These are phyloP conservation scores for Amanita subjunquillea DNA, from an alignment of 768 basidiomycete species.

Conservation along the genomic window DNA sequence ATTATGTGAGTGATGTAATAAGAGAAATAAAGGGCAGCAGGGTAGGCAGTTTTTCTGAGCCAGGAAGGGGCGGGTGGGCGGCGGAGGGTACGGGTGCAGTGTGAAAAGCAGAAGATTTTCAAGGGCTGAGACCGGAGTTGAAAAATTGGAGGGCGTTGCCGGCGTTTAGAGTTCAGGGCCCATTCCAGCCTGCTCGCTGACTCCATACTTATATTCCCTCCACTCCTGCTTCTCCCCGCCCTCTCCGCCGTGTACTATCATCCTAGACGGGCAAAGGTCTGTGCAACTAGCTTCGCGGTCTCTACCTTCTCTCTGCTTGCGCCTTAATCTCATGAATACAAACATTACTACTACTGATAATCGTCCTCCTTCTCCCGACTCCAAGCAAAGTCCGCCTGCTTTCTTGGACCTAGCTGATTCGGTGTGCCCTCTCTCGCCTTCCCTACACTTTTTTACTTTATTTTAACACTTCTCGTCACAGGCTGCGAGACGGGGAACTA, in stretches of 20 bases:
- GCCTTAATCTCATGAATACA: slow-evolving; percentile 58
- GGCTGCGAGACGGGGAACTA: slow-evolving; percentile 79
- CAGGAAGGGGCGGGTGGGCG: slow-evolving; percentile 1
- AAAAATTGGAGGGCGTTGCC: slow-evolving; percentile 41
- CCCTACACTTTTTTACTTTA: slow-evolving; percentile 10
- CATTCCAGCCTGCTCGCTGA: slow-evolving; percentile 29
- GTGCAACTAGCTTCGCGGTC: slow-evolving; percentile 55
- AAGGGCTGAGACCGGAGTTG: slow-evolving; percentile 33
- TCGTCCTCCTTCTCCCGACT: slow-evolving; percentile 58
- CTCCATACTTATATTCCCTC: slow-evolving; percentile 33
- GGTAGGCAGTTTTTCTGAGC: neutral
- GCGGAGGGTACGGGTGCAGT: slow-evolving; percentile 9
- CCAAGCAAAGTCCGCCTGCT: slow-evolving; percentile 82
- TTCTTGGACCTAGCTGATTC: slow-evolving; percentile 93
- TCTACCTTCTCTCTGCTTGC: slow-evolving; percentile 41
- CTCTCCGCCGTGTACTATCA: slow-evolving; percentile 62
- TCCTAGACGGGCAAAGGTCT: slow-evolving; percentile 74
- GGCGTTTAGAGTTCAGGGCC: slow-evolving; percentile 37
- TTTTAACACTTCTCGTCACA: slow-evolving; percentile 17
- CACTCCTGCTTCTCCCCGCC: slow-evolving; percentile 10
- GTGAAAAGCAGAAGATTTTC: slow-evolving; percentile 18
- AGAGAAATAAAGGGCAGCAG: neutral
- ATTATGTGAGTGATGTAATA: neutral
- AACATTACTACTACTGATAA: slow-evolving; percentile 66
- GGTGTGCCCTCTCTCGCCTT: slow-evolving; percentile 35